phyloP scores from a whole-genome alignment of 768 basidiomycete species.

The Lactarius tabidus region DNA sequence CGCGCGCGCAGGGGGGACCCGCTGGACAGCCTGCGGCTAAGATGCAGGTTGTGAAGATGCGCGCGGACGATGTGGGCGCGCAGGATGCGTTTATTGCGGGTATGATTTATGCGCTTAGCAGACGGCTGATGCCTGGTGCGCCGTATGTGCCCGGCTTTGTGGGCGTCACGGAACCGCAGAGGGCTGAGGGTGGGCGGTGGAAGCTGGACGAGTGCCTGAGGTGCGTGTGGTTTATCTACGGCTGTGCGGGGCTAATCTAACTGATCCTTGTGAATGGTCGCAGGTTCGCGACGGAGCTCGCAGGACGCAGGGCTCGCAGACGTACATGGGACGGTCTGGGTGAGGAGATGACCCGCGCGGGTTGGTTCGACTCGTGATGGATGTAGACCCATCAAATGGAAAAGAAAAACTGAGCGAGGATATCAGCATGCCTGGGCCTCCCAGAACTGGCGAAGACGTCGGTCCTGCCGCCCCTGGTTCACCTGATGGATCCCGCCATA shows the following conservation, averaged over 20 bases:
- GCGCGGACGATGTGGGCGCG: slow-evolving; percentile 68
- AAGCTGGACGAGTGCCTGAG: slow-evolving; percentile 77
- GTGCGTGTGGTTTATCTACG: slow-evolving; percentile 36
- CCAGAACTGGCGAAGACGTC: background rate
- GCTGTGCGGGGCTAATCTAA: background rate
- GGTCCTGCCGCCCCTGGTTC: background rate
- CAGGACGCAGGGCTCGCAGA: slow-evolving; percentile 67
- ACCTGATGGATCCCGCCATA: background rate
- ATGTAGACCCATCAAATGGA: background rate
- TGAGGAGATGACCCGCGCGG: slow-evolving; percentile 67
- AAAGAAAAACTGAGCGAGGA: background rate
- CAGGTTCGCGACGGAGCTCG: slow-evolving; percentile 81
- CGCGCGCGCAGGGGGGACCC: background rate
- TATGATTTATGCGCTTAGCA: slow-evolving; percentile 79
- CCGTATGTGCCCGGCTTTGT: slow-evolving; percentile 64
- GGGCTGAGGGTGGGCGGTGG: slow-evolving; percentile 51
- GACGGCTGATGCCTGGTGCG: slow-evolving; percentile 64
- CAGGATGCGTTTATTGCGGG: slow-evolving; percentile 84
- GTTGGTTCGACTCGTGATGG: slow-evolving; percentile 59
- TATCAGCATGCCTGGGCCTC: background rate
- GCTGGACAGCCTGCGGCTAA: background rate
- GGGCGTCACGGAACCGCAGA: slow-evolving; percentile 24
- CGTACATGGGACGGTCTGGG: slow-evolving; percentile 64
- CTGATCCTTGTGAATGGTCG: background rate
- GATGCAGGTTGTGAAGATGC: slow-evolving; percentile 26